These are phyloP conservation scores for Phylloporus sp. DNA, from an alignment of 1,284 basidiomycete species.

Conservation along the genomic window DNA sequence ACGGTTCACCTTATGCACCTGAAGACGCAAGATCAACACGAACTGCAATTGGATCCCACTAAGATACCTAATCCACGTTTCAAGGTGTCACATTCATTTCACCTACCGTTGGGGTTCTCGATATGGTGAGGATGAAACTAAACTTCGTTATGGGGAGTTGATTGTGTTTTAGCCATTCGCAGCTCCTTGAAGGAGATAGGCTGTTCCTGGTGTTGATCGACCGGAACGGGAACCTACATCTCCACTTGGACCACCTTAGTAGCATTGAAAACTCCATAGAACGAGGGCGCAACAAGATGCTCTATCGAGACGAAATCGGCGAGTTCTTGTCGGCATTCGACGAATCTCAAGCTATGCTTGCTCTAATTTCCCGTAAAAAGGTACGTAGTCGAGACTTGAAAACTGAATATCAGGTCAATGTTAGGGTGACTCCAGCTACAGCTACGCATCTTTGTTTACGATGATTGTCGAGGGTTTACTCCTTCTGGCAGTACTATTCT, in stretches of 20 bases:
- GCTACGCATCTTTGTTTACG: constrained; percentile 54
- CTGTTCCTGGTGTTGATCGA: constrained; percentile 53
- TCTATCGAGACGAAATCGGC: constrained; percentile 56
- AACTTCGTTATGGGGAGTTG: background rate
- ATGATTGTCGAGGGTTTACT: constrained; percentile 47
- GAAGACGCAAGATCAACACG: constrained; percentile 51
- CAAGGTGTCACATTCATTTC: constrained; percentile 43
- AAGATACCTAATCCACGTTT: constrained; percentile 48
- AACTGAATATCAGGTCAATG: background rate
- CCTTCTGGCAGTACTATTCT: constrained; percentile 48
- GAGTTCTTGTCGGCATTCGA: constrained; percentile 56
- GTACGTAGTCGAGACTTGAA: constrained; percentile 41
- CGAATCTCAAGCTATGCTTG: constrained; percentile 55
- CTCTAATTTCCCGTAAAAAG: constrained; percentile 50
- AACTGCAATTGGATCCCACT: constrained; percentile 47
- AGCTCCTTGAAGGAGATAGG: constrained; percentile 47
- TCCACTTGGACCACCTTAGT: constrained; percentile 49
- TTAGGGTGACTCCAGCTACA: constrained; percentile 40
- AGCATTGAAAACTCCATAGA: constrained; percentile 45
- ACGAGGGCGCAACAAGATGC: constrained; percentile 37
- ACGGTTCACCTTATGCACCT: constrained; percentile 50
- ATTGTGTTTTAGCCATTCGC: constrained; percentile 42
- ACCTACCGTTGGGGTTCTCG: constrained; percentile 41
- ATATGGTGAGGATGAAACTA: constrained; percentile 44
- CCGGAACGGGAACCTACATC: constrained; percentile 35